Percentiles rank a stretch among this genome's conserved stretches.
Evolutionary conservation across 2,329 filamentous ascomycete genomes (phyloP).

Genomic region (Xylariaceae sp.): DNA sequence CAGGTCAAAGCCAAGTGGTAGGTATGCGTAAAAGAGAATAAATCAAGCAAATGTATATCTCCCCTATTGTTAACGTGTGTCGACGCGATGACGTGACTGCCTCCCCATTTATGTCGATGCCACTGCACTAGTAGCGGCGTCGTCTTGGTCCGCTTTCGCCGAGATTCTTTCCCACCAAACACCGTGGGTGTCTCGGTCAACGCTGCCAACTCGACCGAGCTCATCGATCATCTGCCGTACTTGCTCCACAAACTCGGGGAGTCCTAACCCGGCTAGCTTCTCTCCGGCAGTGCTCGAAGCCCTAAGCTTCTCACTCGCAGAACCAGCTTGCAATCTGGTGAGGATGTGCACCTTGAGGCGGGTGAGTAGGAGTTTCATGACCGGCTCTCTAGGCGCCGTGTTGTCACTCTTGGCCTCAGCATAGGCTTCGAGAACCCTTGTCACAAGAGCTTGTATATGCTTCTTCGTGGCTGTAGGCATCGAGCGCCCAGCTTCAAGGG

Average conservation of each 20-base stretch:
- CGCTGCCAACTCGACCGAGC: conserved; percentile 57
- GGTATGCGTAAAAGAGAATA: conserved; percentile 17
- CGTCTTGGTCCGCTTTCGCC: conserved; percentile 47
- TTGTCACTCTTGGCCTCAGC: conserved; percentile 40
- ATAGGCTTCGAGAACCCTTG: conserved; percentile 49
- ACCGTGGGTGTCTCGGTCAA: conserved; percentile 64
- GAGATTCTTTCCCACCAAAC: conserved; percentile 66
- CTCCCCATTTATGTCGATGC: conserved; percentile 9
- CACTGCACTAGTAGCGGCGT: conserved; percentile 13
- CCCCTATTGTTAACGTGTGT: conserved; percentile 19
- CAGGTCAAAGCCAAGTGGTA: conserved; percentile 17
- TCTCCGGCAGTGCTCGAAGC: conserved; percentile 65
- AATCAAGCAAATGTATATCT: conserved; percentile 17
- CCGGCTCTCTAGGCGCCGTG: conserved; percentile 47
- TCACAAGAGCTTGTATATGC: conserved; percentile 54
- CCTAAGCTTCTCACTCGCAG: conserved; percentile 64
- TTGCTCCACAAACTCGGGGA: conserved; percentile 67
- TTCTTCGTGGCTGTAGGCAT: conserved; percentile 59
- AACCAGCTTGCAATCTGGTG: conserved; percentile 57
- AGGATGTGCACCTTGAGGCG: conserved; percentile 63
- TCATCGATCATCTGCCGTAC: conserved; percentile 66
- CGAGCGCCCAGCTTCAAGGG: conserved; percentile 56
- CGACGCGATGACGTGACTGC: conserved; percentile 4
- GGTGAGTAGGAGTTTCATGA: conserved; percentile 62
- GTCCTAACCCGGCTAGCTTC: conserved; percentile 61